phyloP scores from a whole-genome alignment of 2,329 filamentous ascomycete genomes.

The Penicillium crustosum region DNA sequence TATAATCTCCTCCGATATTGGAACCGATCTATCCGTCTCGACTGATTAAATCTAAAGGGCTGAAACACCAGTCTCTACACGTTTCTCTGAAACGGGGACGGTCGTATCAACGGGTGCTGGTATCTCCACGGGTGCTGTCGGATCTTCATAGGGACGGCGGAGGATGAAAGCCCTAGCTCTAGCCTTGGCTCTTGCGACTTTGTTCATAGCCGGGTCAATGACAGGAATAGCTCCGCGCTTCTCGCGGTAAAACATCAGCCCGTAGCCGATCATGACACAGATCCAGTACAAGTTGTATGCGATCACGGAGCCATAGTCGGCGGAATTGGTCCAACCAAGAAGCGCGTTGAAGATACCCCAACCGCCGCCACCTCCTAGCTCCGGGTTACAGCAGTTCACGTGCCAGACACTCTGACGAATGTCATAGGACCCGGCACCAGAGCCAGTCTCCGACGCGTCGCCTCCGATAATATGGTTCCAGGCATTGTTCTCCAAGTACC shows the following conservation, averaged over 20 bases:
- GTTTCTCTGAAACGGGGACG: background rate
- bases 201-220: constrained; percentile 19
- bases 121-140: background rate
- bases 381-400: constrained; percentile 78
- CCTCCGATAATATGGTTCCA: constrained; percentile 43
- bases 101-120: background rate
- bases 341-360: constrained; percentile 88
- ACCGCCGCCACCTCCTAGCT: constrained; percentile 68
- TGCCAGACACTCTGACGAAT: constrained; percentile 79
- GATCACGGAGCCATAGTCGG: constrained; percentile 81
- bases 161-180: constrained; percentile 20
- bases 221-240: constrained; percentile 18
- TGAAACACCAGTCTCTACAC: background rate
- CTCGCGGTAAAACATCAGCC: constrained; percentile 22
- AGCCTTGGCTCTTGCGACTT: constrained; percentile 12
- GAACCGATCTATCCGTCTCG: background rate
- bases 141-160: constrained; percentile 12
- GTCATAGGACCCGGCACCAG: constrained; percentile 75
- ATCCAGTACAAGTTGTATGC: constrained; percentile 84
- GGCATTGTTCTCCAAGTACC: constrained; percentile 67
- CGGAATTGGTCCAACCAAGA: constrained; percentile 83
- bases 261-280: constrained; percentile 21
- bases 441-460: constrained; percentile 61
- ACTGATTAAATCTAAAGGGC: background rate
- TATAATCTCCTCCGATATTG: background rate